A percentile compares a stretch with the other conserved stretches of the same genome.
phyloP scores from a whole-genome alignment of 2,329 filamentous ascomycete genomes.

The Colletotrichum sp. region DNA sequence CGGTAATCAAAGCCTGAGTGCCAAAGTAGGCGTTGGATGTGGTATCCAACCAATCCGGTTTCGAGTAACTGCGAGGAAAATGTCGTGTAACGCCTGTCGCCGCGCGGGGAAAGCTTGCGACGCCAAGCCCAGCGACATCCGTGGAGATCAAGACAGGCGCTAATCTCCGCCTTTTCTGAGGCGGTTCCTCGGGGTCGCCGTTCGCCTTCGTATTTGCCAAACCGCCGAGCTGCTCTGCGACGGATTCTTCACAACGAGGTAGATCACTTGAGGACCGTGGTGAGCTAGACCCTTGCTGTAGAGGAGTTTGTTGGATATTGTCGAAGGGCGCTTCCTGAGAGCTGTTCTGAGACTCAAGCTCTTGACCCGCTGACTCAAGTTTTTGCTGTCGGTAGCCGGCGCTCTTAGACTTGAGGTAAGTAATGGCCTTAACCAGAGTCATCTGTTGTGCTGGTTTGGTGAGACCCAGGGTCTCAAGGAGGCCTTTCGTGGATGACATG shows the following conservation, averaged over 20 bases:
- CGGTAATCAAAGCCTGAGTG: conserved; percentile 27
- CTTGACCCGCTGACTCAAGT: background rate
- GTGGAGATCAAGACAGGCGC: conserved; percentile 26
- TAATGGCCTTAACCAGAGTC: conserved; percentile 62
- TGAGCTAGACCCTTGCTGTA: background rate
- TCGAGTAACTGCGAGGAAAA: too few species aligned
- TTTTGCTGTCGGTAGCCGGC: conserved; percentile 17
- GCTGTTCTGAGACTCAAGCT: background rate
- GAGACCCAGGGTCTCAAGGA: conserved; percentile 61
- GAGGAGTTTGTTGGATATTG: background rate
- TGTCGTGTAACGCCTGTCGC: conserved; percentile 9
- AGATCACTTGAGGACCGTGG: background rate
- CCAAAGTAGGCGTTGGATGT: conserved; percentile 39
- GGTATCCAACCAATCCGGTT: conserved; percentile 24
- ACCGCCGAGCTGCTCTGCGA: background rate
- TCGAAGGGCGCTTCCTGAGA: background rate
- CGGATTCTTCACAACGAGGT: background rate
- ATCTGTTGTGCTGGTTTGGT: conserved; percentile 61
- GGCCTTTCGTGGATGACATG: conserved; percentile 49
- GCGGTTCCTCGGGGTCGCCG: background rate
- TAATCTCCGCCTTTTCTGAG: conserved; percentile 32
- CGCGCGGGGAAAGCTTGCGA: conserved; percentile 1
- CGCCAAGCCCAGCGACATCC: conserved; percentile 15
- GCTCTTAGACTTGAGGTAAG: conserved; percentile 21
- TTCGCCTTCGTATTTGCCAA: background rate